Percentiles rank a stretch among this genome's conserved stretches.
phyloP scores from a whole-genome alignment of 805 yeast species.

The Candida piceae region DNA sequence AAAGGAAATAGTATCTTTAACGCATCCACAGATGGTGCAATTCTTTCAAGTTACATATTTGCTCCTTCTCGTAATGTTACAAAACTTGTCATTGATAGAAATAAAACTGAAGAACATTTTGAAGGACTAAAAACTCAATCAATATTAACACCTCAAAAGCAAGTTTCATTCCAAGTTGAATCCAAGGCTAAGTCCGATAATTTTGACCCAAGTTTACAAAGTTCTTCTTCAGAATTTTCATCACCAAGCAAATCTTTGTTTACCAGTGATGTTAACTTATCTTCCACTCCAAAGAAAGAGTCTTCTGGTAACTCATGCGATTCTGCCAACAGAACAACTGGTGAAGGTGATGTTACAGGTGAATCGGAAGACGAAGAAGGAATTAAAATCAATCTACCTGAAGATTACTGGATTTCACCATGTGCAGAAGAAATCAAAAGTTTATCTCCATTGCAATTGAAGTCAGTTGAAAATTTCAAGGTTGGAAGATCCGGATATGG shows the following conservation, averaged over 20 bases:
- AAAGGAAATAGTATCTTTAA: slow-evolving; percentile 31
- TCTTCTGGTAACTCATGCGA: background rate
- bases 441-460: slow-evolving; percentile 58
- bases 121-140: slow-evolving; percentile 19
- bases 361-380: background rate
- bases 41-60: slow-evolving; percentile 66
- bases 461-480: slow-evolving; percentile 55
- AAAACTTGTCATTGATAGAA: slow-evolving; percentile 48
- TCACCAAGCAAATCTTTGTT: slow-evolving; percentile 6
- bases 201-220: background rate
- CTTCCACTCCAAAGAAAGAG: slow-evolving; percentile 2
- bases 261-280: background rate
- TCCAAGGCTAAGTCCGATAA: background rate
- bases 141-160: slow-evolving; percentile 24
- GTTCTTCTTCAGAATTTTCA: background rate
- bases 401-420: slow-evolving; percentile 89
- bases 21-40: slow-evolving; percentile 57
- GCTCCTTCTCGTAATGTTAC: slow-evolving; percentile 55
- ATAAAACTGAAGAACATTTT: slow-evolving; percentile 15
- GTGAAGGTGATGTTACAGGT: background rate
- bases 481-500: slow-evolving; percentile 83
- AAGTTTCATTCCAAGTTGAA: slow-evolving; percentile 29
- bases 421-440: slow-evolving; percentile 55
- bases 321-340: background rate
- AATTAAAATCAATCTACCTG: slow-evolving; percentile 26